Conservation (phyloP, 441 rosid species). For the Euphorbia corollata region DNA sequence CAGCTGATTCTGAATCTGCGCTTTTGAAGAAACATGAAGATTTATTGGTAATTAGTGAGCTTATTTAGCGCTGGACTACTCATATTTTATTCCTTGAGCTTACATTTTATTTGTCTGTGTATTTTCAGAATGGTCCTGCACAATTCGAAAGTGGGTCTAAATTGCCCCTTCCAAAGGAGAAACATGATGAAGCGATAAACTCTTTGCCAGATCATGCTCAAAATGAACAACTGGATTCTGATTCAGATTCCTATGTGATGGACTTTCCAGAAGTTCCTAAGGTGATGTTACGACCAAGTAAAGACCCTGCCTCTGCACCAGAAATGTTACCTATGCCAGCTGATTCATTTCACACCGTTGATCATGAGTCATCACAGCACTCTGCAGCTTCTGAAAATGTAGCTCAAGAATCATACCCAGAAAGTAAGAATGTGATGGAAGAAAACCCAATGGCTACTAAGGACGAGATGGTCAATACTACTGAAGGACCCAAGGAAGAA, state of each 20-base stretch:
- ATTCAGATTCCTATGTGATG: conserved; percentile 41
- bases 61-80: background rate
- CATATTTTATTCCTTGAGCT: conserved; percentile 17
- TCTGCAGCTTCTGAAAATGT: conserved; percentile 27
- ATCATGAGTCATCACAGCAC: conserved; percentile 32
- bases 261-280: conserved; percentile 83
- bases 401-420: conserved; percentile 27
- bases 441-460: conserved; percentile 24
- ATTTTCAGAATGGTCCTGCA: conserved; percentile 67
- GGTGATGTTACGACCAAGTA: conserved; percentile 34
- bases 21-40: conserved; percentile 79
- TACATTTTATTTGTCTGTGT: conserved; percentile 17
- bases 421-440: conserved; percentile 25
- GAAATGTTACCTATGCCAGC: conserved; percentile 24
- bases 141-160: conserved; percentile 68
- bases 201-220: conserved; percentile 27
- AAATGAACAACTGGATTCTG: conserved; percentile 47
- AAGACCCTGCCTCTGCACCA: conserved; percentile 33
- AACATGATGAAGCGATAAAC: conserved; percentile 43
- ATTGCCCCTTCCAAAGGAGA: conserved; percentile 67
- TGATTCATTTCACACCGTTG: conserved; percentile 20
- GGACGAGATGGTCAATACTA: conserved; percentile 23
- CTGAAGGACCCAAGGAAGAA: conserved; percentile 32
- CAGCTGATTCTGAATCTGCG: conserved; percentile 75
- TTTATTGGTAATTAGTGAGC: conserved; percentile 53